Base-by-base conservation (phyloP, 1,139 yeast genomes). In the Magnusiomyces suaveolens region DNA sequence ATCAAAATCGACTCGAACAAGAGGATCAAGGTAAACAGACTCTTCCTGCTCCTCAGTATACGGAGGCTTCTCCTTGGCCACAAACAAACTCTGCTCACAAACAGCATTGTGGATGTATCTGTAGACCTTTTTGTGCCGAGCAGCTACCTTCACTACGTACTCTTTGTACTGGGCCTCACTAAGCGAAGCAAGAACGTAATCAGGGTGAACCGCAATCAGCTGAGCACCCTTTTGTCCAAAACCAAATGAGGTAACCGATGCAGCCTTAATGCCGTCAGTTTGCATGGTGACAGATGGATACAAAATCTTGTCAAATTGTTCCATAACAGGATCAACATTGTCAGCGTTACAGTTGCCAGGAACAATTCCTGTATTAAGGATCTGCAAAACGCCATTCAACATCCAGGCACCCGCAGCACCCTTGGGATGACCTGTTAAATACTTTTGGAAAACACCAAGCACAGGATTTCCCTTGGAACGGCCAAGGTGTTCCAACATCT, bases 321-420 rank as follows among this genome's bases (percentile, higher is more conserved):
- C 88, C 71, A 92, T 78, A 43, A 77, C 70, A 66, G 83, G 77
- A 73, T 92, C 98, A 66, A 92, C 82, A 70, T 94, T 92, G 73
- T 92, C 98, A 57, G 98, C 98, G 69, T 92, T 94, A 74, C 97
- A 83, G 80, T 92, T 92, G 73, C 98, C 98, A 64, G 98, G 98
- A 65, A 92, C 96, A 66, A 90, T 70, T 74, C 98, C 97, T 66
- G 87, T 72, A 75, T 87, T 85, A 71, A 92, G 78, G 63, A 90
- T 84, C 78, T 92, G 98, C 64, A 92, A 77, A 59, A 90, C 96
- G 75, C 98, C 98, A 73, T 92, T 94, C 79, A 92, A 78, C 98
- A 92, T 92, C 98, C 98, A 92, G 60, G 98, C 97, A 80, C 97
- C 98, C 57, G 98, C 98, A 64, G 98, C 98, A 81, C 98, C 98